phyloP scores from a whole-genome alignment of 306 rosid species.

The Leucaena leucocephala region DNA sequence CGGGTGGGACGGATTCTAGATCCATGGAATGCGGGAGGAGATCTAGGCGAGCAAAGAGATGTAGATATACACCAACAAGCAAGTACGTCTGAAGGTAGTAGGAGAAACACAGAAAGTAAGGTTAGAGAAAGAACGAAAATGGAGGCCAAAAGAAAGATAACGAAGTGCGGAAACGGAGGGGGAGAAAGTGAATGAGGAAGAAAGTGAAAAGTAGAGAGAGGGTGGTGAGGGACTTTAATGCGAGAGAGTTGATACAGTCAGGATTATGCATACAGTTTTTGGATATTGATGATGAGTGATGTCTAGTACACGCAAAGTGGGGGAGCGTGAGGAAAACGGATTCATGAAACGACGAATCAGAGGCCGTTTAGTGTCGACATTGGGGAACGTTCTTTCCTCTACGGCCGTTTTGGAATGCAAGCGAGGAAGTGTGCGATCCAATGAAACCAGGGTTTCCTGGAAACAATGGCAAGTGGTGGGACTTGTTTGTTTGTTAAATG shows the following conservation, averaged over 20 bases:
- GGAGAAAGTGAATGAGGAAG: background rate
- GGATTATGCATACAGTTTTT: slow-evolving; percentile 19
- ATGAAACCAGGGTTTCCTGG: background rate
- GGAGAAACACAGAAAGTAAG: slow-evolving; percentile 10
- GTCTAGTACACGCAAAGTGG: slow-evolving; percentile 37
- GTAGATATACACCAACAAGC: background rate
- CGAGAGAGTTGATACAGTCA: slow-evolving; percentile 44
- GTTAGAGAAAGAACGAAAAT: slow-evolving; percentile 6
- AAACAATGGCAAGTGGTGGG: slow-evolving; percentile 9
- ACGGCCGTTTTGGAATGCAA: background rate
- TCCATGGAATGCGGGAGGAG: slow-evolving; percentile 66
- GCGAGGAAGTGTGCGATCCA: slow-evolving; percentile 10
- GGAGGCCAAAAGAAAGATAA: slow-evolving; percentile 14
- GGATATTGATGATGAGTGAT: slow-evolving; percentile 40
- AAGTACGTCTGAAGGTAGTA: background rate
- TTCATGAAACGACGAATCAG: slow-evolving; percentile 27
- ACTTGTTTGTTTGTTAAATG: slow-evolving; percentile 7
- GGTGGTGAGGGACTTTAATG: slow-evolving; percentile 51
- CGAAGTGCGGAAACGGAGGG: slow-evolving; percentile 15
- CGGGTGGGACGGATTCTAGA: slow-evolving; percentile 49
- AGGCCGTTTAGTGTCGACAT: slow-evolving; percentile 39
- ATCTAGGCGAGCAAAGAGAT: slow-evolving; percentile 35
- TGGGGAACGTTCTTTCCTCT: slow-evolving; percentile 2
- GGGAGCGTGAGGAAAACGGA: slow-evolving; percentile 24
- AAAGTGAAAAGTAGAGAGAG: slow-evolving; percentile 22